phyloP scores from a whole-genome alignment of 176 grass and related monocot species.

The Dactylis glomerata region DNA sequence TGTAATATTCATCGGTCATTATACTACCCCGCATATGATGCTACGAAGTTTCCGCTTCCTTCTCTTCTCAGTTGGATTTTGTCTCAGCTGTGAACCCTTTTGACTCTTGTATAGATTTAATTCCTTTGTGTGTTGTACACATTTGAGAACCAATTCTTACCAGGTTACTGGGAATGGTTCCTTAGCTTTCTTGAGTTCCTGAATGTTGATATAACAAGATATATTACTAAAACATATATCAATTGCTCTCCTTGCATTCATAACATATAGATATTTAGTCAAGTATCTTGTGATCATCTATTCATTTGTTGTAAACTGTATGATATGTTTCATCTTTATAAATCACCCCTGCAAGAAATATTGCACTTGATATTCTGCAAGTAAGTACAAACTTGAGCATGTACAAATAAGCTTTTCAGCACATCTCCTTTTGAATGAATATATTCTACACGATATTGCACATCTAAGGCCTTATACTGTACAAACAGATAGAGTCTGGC shows the following conservation, averaged over 20 bases:
- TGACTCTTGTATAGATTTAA: neutral
- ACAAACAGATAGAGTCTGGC: too few relatives aligned
- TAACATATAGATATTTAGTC: neutral
- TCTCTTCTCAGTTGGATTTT: neutral
- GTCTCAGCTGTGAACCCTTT: neutral
- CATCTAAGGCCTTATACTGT: too few relatives aligned
- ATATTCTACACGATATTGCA: too few relatives aligned
- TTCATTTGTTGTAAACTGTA: too few relatives aligned
- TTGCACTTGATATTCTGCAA: too few relatives aligned
- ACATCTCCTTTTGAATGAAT: too few relatives aligned
- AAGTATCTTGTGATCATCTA: neutral
- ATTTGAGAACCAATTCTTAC: neutral
- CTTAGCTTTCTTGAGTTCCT: neutral
- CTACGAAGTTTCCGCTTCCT: neutral
- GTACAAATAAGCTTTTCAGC: too few relatives aligned
- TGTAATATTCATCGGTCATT: conserved; percentile 58
- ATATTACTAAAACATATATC: neutral
- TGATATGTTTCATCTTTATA: too few relatives aligned
- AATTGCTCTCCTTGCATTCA: neutral
- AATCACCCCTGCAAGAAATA: too few relatives aligned
- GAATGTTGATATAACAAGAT: neutral
- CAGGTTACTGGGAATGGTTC: neutral
- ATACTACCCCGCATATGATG: neutral
- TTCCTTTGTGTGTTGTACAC: neutral
- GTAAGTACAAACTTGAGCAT: too few relatives aligned